Evolutionary conservation across 2,329 filamentous ascomycete genomes (phyloP).

Genomic region (Fusarium acutatum): DNA sequence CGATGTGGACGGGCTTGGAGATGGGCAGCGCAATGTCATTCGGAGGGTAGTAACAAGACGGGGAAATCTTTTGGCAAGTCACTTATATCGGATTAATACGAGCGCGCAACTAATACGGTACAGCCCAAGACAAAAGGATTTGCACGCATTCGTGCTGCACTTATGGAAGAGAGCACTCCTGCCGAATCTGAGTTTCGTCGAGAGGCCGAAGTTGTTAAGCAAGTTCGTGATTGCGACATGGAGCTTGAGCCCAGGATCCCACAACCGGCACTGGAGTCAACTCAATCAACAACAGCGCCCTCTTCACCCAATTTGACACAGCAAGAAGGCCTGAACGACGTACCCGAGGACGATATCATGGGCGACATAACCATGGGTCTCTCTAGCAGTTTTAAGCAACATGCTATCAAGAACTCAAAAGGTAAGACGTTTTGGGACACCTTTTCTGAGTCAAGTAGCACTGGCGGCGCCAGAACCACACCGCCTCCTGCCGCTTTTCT

Average conservation of each 20-base stretch:
- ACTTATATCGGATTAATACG: not conserved
- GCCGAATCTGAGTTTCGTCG: constrained; percentile 88
- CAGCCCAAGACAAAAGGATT: constrained; percentile 97
- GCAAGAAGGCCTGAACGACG: constrained; percentile 72
- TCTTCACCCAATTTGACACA: constrained; percentile 75
- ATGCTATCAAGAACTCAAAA: constrained; percentile 75
- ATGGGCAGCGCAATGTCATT: constrained; percentile 78
- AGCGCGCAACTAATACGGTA: constrained; percentile 40
- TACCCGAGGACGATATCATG: constrained; percentile 75
- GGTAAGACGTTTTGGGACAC: constrained; percentile 78
- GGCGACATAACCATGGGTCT: constrained; percentile 58
- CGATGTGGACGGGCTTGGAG: constrained; percentile 58
- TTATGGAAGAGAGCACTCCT: constrained; percentile 87
- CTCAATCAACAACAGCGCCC: constrained; percentile 64
- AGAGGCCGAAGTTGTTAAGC: constrained; percentile 94
- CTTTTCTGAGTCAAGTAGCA: constrained; percentile 73
- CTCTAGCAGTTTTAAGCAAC: constrained; percentile 77
- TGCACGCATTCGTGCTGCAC: constrained; percentile 87
- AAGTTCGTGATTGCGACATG: constrained; percentile 89
- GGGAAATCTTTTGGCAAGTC: constrained; percentile 83
- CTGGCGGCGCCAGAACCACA: constrained; percentile 60
- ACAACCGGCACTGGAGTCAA: constrained; percentile 53
- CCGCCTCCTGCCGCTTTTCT: constrained; percentile 73
- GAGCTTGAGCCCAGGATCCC: constrained; percentile 60
- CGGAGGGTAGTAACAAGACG: constrained; percentile 84